Base-by-base conservation (phyloP, 1,284 basidiomycete genomes). In the Sphaerobolus stellatus region DNA sequence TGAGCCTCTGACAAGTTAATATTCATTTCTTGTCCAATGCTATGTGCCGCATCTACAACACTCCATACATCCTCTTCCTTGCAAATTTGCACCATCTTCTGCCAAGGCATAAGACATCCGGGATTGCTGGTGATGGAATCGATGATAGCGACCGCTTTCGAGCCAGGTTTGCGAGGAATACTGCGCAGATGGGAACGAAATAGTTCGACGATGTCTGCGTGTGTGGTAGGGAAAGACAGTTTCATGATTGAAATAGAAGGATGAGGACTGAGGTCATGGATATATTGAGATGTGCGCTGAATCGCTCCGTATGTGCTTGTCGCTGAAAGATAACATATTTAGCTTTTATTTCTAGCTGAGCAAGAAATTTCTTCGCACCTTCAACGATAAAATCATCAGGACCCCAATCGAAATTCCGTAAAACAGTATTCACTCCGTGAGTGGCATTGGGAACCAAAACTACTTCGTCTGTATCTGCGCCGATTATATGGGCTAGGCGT, bases 21-120 rank as follows among this genome's bases (percentile, higher is more conserved):
- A 46, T 80, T 70, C 13, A 76, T 48, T 50, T 69, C 65, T 52
- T 72, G 66, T 0, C 92, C 92, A 45, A 94, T 84, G 3, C 85
- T 84, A 67, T 96, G 94, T 0, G 94, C 94, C 0, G 78, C 94
- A 62, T 97, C 94, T 14, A 97, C 69, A 16, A 94, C 68, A 52
- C 80, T 86, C 69, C 83, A 81, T 2, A 86, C 78, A 3, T 81
- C 82, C 52, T 85, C 82, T 59, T 88, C 80, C 60, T 78, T 79
- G 64, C 86, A 88, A n/a, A 91, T 73, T 20, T 75, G 68, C 0
- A 88, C 83, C 65, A 95, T 76, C 58, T 85, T 79, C 64, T 88
- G 75, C 94, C 93, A 96, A 0, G 94, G 94, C 29, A 92, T 72
- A 0, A 76, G 64, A 3, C 83, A 81, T 0, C 88, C 93, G 0